These are phyloP conservation scores for Aschersonia sp. DNA, from an alignment of 2,329 filamentous ascomycete genomes.

Conservation along the genomic window DNA sequence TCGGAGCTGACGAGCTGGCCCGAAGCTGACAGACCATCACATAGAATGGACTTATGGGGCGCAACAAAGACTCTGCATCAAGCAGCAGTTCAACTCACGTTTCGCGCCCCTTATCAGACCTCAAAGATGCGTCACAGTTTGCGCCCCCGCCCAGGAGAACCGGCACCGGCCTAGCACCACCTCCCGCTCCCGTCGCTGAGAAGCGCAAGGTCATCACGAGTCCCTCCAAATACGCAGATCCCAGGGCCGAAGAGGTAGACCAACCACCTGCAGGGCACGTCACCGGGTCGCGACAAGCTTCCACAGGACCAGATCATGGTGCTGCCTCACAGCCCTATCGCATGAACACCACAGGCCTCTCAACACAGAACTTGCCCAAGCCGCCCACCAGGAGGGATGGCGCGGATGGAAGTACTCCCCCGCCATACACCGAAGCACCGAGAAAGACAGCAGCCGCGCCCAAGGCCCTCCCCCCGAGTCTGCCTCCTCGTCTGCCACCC, in stretches of 20 bases:
- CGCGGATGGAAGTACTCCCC: constrained; percentile 16
- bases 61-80: constrained; percentile 17
- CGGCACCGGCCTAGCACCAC: constrained; percentile 19
- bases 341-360: constrained; percentile 60
- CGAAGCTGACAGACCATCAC: background rate
- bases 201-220: constrained; percentile 14
- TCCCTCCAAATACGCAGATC: constrained; percentile 19
- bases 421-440: constrained; percentile 15
- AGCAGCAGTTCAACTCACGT: constrained; percentile 16
- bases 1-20: too few species aligned
- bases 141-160: constrained; percentile 62
- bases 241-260: constrained; percentile 6
- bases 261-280: background rate
- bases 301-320: too few species aligned
- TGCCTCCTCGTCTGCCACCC: constrained; percentile 30
- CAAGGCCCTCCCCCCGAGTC: constrained; percentile 31
- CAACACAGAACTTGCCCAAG: constrained; percentile 52
- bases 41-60: constrained; percentile 31
- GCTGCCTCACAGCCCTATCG: constrained; percentile 22
- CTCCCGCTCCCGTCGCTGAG: constrained; percentile 8
- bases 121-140: constrained; percentile 66
- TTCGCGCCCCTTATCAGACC: constrained; percentile 47
- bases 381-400: constrained; percentile 45
- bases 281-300: too few species aligned
- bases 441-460: background rate